Conservation (phyloP, 2,329 filamentous ascomycete genomes). For the Metarhizium album region DNA sequence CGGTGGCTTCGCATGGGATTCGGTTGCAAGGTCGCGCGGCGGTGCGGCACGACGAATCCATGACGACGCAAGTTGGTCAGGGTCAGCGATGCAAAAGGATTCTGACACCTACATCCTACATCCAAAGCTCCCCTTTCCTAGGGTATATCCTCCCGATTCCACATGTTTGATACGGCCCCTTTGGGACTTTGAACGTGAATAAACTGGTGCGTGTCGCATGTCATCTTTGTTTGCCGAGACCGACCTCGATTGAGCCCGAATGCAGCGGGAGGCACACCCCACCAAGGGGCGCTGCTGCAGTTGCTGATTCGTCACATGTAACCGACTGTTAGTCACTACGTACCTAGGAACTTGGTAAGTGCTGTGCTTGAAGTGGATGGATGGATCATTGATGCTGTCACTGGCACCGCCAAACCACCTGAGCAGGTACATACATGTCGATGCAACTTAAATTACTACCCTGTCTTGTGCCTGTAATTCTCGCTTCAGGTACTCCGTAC, state of each 20-base stretch:
- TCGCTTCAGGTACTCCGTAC: neutral
- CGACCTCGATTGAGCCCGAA: neutral
- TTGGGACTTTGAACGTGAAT: no score
- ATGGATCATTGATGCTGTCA: neutral
- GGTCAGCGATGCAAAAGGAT: neutral
- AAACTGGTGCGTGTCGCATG: no score
- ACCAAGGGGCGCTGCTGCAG: neutral
- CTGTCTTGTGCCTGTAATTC: neutral
- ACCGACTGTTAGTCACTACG: no score
- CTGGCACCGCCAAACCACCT: no score
- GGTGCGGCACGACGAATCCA: no score
- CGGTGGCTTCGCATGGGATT: no score
- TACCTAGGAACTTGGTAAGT: no score
- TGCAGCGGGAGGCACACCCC: neutral
- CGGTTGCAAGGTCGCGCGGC: no score
- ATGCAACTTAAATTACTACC: neutral
- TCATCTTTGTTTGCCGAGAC: neutral
- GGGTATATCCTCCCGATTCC: neutral
- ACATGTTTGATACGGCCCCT: no score
- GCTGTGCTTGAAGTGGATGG: no score
- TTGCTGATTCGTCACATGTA: neutral
- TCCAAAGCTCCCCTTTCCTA: neutral
- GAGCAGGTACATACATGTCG: no score
- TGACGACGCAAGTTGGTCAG: no score
- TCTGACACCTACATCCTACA: neutral